A percentile compares a stretch with the other conserved stretches of the same genome.
These are phyloP conservation scores for Priceomyces castillae DNA, from an alignment of 805 yeast genomes.

Conservation along the genomic window DNA sequence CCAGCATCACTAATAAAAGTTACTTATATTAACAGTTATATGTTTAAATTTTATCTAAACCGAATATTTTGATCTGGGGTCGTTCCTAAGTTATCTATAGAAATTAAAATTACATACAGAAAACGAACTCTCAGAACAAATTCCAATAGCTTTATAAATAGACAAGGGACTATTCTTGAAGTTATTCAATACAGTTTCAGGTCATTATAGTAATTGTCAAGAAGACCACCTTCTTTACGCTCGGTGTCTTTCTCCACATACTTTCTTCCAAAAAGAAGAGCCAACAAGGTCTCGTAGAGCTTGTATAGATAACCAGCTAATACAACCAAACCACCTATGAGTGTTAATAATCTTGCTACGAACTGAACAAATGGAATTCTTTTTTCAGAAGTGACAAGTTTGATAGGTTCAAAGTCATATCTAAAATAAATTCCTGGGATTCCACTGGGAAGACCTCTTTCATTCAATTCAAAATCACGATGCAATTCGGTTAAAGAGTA, in stretches of 20 bases:
- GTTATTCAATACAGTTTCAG: not conserved
- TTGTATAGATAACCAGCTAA: constrained; percentile 65
- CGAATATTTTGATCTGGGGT: no score
- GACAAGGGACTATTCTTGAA: no score
- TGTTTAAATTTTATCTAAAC: no score
- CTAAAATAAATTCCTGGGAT: constrained; percentile 79
- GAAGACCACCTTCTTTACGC: constrained; percentile 33
- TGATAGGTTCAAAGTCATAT: constrained; percentile 87
- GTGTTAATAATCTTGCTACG: constrained; percentile 72
- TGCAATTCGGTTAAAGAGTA: constrained; percentile 67
- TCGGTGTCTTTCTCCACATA: constrained; percentile 50
- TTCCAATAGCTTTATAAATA: no score
- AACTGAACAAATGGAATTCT: constrained; percentile 79
- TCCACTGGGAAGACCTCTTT: constrained; percentile 19
- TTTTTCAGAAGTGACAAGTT: constrained; percentile 62
- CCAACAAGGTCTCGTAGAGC: constrained; percentile 52
- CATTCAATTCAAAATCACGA: constrained; percentile 12
- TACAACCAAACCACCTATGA: constrained; percentile 77
- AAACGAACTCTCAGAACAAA: no score
- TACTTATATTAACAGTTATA: no score
- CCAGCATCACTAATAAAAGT: no score
- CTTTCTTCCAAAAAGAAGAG: constrained; percentile 57
- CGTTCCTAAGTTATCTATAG: no score
- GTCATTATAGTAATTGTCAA: constrained; percentile 11
- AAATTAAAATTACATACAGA: no score